Percentiles rank a stretch among this genome's conserved stretches.
Evolutionary conservation across 179 eudicot species (phyloP).

Genomic region (Beta macrorhiza): DNA sequence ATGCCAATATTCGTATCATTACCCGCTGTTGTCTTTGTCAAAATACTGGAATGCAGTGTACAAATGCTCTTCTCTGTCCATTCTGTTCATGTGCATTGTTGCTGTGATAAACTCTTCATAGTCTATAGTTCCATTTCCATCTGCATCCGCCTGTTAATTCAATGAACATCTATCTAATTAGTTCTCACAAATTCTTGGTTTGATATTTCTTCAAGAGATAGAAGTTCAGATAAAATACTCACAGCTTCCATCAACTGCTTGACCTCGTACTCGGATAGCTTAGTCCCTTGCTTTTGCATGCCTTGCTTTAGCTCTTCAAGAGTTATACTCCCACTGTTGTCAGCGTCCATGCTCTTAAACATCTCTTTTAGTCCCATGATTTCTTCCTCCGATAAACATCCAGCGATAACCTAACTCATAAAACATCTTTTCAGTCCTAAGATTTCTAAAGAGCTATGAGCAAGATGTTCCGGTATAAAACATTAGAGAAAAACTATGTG

Average conservation of each 20-base stretch:
- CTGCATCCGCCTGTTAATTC: constrained; percentile 66
- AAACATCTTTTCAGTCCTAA: constrained; percentile 1
- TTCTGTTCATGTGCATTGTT: constrained; percentile 75
- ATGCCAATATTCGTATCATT: not conserved
- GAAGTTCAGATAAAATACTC: constrained; percentile 25
- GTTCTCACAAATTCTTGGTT: not conserved
- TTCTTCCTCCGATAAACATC: constrained; percentile 79
- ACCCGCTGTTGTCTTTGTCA: constrained; percentile 84
- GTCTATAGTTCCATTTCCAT: constrained; percentile 78
- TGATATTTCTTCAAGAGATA: not conserved
- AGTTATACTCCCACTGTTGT: constrained; percentile 74
- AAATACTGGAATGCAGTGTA: constrained; percentile 79
- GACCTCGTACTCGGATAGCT: constrained; percentile 59
- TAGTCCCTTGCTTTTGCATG: constrained; percentile 65
- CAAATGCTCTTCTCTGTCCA: constrained; percentile 80
- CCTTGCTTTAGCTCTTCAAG: constrained; percentile 71
- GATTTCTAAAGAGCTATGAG: not conserved
- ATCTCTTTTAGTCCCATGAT: constrained; percentile 74
- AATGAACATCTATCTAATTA: not conserved
- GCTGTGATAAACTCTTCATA: constrained; percentile 81
- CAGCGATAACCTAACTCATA: constrained; percentile 61
- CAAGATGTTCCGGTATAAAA: not conserved
- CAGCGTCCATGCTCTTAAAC: constrained; percentile 79
- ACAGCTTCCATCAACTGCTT: constrained; percentile 83
- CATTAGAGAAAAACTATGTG: not conserved